phyloP scores from a whole-genome alignment of 495 filamentous ascomycete species.

The Lepraria neglecta region DNA sequence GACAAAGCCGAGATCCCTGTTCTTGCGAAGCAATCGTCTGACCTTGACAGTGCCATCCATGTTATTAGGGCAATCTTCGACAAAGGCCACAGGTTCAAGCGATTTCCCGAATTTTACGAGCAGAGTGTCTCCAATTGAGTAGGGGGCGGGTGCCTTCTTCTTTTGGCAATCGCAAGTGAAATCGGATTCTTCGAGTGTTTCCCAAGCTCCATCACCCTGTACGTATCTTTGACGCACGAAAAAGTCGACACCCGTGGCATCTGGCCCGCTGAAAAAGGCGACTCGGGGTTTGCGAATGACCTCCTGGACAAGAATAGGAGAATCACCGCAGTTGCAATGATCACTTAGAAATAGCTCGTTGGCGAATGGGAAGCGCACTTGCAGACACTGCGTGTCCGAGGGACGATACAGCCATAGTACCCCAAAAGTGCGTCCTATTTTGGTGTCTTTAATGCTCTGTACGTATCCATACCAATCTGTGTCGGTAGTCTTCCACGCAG shows the following conservation, averaged over 20 bases:
- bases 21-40: constrained; percentile 41
- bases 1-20: constrained; percentile 34
- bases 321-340: constrained; percentile 60
- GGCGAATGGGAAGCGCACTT: constrained; percentile 56
- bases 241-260: constrained; percentile 40
- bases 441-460: constrained; percentile 42
- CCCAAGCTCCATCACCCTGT: constrained; percentile 45
- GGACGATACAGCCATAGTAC: constrained; percentile 68
- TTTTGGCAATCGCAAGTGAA: constrained; percentile 40
- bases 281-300: constrained; percentile 49
- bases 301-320: constrained; percentile 43
- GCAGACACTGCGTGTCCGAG: constrained; percentile 57
- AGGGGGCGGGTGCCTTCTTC: constrained; percentile 24
- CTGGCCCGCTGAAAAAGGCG: constrained; percentile 44
- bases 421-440: constrained; percentile 42
- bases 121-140: constrained; percentile 49
- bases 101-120: constrained; percentile 36
- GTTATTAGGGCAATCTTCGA: constrained; percentile 37
- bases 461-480: constrained; percentile 61
- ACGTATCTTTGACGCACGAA: constrained; percentile 64
- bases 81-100: constrained; percentile 53
- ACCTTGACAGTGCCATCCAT: constrained; percentile 32
- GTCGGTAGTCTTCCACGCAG: constrained; percentile 48
- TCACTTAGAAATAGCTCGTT: constrained; percentile 74
- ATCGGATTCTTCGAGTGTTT: constrained; percentile 45